Evolutionary conservation across 164 flowering plant species (phyloP).

Genomic region (Malania oleifera): DNA sequence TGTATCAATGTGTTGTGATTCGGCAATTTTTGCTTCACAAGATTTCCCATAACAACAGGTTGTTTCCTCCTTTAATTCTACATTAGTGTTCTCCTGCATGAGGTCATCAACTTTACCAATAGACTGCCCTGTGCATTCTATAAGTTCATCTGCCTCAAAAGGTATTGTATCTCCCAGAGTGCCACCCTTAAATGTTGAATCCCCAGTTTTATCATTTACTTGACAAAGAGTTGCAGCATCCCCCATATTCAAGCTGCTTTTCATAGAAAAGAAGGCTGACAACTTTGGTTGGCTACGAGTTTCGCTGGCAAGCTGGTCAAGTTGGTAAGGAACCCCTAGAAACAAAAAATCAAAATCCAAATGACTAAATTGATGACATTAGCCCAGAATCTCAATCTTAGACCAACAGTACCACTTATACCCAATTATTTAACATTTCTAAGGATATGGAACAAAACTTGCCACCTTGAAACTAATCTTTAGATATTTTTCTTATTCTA

Average conservation of each 20-base stretch:
- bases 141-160: constrained; percentile 24
- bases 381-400: neutral
- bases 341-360: constrained; percentile 4
- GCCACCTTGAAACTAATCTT: too few relatives aligned
- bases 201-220: constrained; percentile 28
- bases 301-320: constrained; percentile 63
- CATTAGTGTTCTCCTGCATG: constrained; percentile 11
- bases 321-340: constrained; percentile 90
- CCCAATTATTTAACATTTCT: too few relatives aligned
- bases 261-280: constrained; percentile 61
- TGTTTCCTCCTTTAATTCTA: constrained; percentile 19
- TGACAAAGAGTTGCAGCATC: constrained; percentile 18
- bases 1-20: constrained; percentile 11
- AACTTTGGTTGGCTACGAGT: constrained; percentile 62
- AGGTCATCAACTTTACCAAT: constrained; percentile 17
- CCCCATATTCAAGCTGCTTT: constrained; percentile 24
- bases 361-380: neutral
- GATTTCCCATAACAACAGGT: constrained; percentile 9
- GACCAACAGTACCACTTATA: neutral
- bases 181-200: constrained; percentile 16
- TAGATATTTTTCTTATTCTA: too few relatives aligned
- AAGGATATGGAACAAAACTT: too few relatives aligned
- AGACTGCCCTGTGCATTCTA: constrained; percentile 9
- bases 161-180: constrained; percentile 7
- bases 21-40: constrained; percentile 16